Conservation (phyloP, 1,284 basidiomycete genomes). For the Pseudozyma pruni region DNA sequence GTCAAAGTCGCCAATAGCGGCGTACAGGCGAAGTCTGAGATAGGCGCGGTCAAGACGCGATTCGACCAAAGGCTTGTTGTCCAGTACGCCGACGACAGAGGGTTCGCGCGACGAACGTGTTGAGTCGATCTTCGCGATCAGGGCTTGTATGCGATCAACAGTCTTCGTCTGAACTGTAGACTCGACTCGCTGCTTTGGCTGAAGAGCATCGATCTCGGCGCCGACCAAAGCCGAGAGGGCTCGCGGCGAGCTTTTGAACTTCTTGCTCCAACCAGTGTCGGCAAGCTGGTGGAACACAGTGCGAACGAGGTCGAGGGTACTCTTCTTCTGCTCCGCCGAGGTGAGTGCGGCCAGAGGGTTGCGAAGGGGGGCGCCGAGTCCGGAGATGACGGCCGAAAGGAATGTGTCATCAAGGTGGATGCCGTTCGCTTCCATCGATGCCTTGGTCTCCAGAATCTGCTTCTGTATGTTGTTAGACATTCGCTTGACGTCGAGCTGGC, state of each 20-base stretch:
- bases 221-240: conserved; percentile 6
- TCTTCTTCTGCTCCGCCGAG: conserved; percentile 1
- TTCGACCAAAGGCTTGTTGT: neutral
- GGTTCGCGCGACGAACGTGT: neutral
- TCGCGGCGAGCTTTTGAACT: neutral
- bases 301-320: conserved; percentile 10
- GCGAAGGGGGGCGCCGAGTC: conserved; percentile 32
- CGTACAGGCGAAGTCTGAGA: conserved; percentile 10
- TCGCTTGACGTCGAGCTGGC: neutral
- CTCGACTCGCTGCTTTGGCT: neutral
- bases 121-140: conserved; percentile 7
- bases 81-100: neutral
- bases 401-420: conserved; percentile 27
- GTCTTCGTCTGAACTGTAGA: neutral
- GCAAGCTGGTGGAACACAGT: neutral
- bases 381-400: conserved; percentile 27
- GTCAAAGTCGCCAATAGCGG: conserved; percentile 7
- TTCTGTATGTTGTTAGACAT: conserved; percentile 9
- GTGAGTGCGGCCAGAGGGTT: neutral
- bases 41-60: neutral
- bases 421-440: conserved; percentile 18
- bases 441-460: conserved; percentile 12
- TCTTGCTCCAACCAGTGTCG: no score
- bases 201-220: conserved; percentile 28
- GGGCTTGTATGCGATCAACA: neutral